Base-by-base conservation (phyloP, 441 rosid species). In the Gossypium davidsonii region DNA sequence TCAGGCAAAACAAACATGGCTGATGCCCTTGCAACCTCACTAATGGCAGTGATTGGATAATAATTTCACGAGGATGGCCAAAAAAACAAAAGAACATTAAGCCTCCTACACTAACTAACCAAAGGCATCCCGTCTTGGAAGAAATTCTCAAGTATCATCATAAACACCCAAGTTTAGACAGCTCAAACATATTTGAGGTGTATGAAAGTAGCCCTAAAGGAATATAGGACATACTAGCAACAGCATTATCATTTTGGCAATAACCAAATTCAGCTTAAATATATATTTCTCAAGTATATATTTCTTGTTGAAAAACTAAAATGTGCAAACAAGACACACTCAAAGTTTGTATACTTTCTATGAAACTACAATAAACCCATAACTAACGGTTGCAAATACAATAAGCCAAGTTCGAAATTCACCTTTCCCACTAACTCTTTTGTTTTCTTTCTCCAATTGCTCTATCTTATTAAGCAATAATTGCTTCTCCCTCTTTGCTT, bases 401-500 rank as follows among this genome's bases (percentile, higher is more conserved):
- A 65, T 76, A 75, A 67, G 63, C 55, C 4, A 67, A 5, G 26
- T 58, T 48, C 60, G 64, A 62, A 39, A 25, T 12, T 66, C 62
- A 87, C 91, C 89, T 88, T 75, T 83, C 74, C 77, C 83, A 58
- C 58, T 2, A 51, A 53, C 72, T 5, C 59, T 65, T 64, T 66
- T 82, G 62, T 74, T 87, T 76, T 79, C 83, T 23, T 57, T 78
- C 76, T 86, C 88, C 66, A 87, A 58, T 66, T 83, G 78, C 75
- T 82, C 78, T 58, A 90, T 77, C 79, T 78, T 83, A 56, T 83
- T 86, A 23, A 86, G 75, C 77, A 90, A 82, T 64, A 77, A 73
- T 59, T 77, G 72, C 79, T 84, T 90, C 81, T 90, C 95, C 65
- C 71, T 76, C 71, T 84, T 85, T 63, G 84, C 75, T 77, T 78